Conservation (phyloP, 192 early-diverging fungal genomes). For the Mortierella alpina region DNA sequence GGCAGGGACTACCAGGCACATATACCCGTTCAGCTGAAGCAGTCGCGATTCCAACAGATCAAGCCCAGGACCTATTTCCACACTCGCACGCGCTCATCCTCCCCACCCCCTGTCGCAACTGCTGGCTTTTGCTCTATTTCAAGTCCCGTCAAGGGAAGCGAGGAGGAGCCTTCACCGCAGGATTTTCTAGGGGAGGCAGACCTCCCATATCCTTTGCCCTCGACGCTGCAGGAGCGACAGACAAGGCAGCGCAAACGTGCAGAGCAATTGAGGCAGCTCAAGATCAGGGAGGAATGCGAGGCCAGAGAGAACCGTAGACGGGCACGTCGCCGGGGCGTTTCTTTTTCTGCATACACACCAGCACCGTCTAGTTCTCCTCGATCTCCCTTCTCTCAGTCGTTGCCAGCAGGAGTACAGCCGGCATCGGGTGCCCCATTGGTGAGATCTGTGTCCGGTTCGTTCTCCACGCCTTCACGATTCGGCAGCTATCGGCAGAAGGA, state of each 20-base stretch:
- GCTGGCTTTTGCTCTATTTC: constrained; percentile 39
- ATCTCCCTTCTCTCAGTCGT: neutral
- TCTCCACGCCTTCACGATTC: too few relatives aligned
- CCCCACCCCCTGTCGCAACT: constrained; percentile 23
- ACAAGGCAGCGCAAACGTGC: constrained; percentile 40
- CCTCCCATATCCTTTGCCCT: constrained; percentile 42
- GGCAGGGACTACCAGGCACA: neutral
- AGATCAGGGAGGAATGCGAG: constrained; percentile 42
- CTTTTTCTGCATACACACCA: constrained; percentile 11
- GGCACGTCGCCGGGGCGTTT: constrained; percentile 21
- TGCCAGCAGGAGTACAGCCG: neutral
- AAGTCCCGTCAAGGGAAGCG: neutral
- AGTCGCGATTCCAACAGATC: constrained; percentile 3
- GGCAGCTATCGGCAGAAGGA: too few relatives aligned
- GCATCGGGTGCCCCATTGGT: too few relatives aligned
- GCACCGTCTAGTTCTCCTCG: neutral
- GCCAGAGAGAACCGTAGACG: constrained; percentile 25
- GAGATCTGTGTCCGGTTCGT: too few relatives aligned
- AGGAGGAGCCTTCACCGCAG: constrained; percentile 32
- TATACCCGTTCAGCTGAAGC: too few relatives aligned
- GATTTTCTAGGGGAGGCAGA: constrained; percentile 49
- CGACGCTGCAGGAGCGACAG: constrained; percentile 37
- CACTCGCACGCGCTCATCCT: constrained; percentile 5
- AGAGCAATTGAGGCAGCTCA: constrained; percentile 40
- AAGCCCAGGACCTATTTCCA: constrained; percentile 2